Evolutionary conservation across 164 flowering plant species (phyloP), one percentile per base, ranked within the genome.

Genomic region (Paratinospora sagittata): DNA sequence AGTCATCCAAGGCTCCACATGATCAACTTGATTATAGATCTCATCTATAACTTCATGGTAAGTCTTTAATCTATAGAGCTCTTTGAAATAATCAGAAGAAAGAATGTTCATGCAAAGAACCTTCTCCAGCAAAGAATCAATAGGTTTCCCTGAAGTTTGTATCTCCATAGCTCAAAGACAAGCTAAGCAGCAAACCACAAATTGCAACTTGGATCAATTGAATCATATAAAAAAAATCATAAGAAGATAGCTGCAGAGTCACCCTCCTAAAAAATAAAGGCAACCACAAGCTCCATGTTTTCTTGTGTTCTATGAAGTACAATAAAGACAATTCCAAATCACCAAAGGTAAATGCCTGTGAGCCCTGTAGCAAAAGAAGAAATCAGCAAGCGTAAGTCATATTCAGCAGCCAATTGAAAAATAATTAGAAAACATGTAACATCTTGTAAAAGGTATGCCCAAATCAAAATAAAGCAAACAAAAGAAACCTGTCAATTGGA

Each of bases 1-100:
- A 62, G 98, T 91, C 99, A 95, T 95, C 99, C 99, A 92, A 21
- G 99, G 99, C 82, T 95, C 99, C 70, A 92, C 99, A 68, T 95
- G 98, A 77, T 91, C 97, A 60, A 91, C 97, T 82, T 91, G 97
- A 78, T 88, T 88, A 80, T 92, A 95, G 27, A 95, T 95, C 82
- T 95, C 99, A 80, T 95, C 99, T 39, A 95, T 82, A 41, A 95
- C 97, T 77, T 95, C 99, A 84, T 92, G 97, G 74, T 91, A 92
- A 1, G 99, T 95, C 85, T 92, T 92, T 79, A 95, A 80, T 30
- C 90, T 84, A 72, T 83, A 91, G 37, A 92, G 96, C 85, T 95
- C 98, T 76, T 92, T 90, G 78, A 92, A 95, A 72, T 95, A 95
- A 77, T 95, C 99, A 23, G 99, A 95, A 36, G 99, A 95, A 23